These are phyloP conservation scores for Pluteus cervinus DNA, from an alignment of 768 basidiomycete genomes.

Conservation along the genomic window DNA sequence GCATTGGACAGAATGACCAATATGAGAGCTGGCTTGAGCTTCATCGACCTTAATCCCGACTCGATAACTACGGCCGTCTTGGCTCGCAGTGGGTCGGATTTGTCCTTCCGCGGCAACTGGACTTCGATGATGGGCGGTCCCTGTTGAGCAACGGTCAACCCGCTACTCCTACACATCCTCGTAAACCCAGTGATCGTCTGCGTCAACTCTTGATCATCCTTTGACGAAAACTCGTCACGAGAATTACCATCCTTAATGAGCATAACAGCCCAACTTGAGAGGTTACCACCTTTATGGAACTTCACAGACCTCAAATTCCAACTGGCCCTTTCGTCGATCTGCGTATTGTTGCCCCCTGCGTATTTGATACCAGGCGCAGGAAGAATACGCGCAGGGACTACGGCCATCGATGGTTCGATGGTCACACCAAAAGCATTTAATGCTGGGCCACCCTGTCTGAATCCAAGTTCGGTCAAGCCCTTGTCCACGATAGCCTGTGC, in stretches of 20 bases:
- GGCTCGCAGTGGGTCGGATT: constrained; percentile 48
- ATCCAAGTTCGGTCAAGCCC: constrained; percentile 61
- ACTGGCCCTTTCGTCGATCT: constrained; percentile 57
- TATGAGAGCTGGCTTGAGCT: constrained; percentile 47
- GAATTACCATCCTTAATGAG: constrained; percentile 53
- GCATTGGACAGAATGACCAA: constrained; percentile 61
- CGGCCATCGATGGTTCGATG: constrained; percentile 57
- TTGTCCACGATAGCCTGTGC: constrained; percentile 51
- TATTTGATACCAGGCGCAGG: constrained; percentile 58
- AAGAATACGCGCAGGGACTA: constrained; percentile 67
- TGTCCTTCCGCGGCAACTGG: constrained; percentile 43
- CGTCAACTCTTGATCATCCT: constrained; percentile 48
- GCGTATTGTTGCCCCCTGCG: constrained; percentile 33
- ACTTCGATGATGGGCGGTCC: constrained; percentile 34
- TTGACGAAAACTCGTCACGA: constrained; percentile 53
- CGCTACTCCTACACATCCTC: constrained; percentile 56
- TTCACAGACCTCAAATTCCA: constrained; percentile 72
- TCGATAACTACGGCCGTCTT: constrained; percentile 43
- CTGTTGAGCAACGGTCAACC: constrained; percentile 44
- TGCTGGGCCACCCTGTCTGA: constrained; percentile 31
- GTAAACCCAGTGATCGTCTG: constrained; percentile 45
- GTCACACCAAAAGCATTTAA: constrained; percentile 56
- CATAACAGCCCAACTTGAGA: constrained; percentile 65
- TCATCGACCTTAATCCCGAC: constrained; percentile 30
- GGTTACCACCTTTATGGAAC: constrained; percentile 50